Evolutionary conservation across 78 protist species (phyloP).

Genomic region (Dictyostelium brefeldianum): DNA sequence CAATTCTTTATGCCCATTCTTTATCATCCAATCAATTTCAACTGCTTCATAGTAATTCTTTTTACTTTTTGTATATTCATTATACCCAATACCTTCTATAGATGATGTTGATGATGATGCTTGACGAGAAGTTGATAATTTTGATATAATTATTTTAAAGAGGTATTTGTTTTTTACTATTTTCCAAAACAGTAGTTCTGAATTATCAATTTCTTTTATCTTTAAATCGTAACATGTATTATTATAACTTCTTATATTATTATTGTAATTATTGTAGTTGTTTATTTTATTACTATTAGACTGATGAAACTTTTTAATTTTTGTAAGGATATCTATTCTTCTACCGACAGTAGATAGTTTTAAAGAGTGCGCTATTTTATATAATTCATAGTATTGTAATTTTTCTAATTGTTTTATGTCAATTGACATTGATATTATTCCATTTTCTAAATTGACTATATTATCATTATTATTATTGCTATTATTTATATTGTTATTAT

Average conservation of each 20-base stretch:
- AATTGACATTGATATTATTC: too few relatives aligned
- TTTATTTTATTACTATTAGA: not conserved
- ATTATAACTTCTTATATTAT: not conserved
- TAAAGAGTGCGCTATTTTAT: not conserved
- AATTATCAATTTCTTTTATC: not conserved
- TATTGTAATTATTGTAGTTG: not conserved
- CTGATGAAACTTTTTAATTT: not conserved
- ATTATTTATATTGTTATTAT: not conserved
- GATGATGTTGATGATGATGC: not conserved
- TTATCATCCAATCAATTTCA: slow-evolving; percentile 13
- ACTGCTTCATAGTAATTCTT: slow-evolving; percentile 1
- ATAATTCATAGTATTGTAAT: not conserved
- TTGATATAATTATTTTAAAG: not conserved
- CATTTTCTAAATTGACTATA: not conserved
- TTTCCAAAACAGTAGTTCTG: not conserved
- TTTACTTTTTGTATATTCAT: not conserved
- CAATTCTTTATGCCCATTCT: slow-evolving; percentile 2
- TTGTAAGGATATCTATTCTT: not conserved
- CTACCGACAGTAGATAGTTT: not conserved
- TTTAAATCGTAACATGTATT: not conserved
- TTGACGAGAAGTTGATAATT: not conserved
- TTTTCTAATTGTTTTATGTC: not conserved
- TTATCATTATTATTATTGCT: not conserved
- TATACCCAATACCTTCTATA: not conserved
- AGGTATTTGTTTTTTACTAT: not conserved